Base-by-base conservation (phyloP, 805 yeast genomes). In the Wickerhamiella shivajii region DNA sequence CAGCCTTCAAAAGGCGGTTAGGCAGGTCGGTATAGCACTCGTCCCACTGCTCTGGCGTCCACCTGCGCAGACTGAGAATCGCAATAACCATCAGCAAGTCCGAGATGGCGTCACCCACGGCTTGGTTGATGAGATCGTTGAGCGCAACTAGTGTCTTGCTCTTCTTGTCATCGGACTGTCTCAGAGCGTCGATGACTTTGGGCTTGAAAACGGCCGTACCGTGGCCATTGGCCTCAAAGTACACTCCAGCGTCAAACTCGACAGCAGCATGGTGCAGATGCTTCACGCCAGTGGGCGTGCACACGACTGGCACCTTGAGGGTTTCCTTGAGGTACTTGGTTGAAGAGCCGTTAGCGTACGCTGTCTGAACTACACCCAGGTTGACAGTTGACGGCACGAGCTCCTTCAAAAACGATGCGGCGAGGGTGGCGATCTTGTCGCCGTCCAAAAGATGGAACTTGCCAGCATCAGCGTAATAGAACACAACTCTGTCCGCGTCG, bases 181-280 rank as follows among this genome's bases (percentile, higher is more conserved):
- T 46, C n/a, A 61, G 51, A 20, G 51, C 46, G 16, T 55, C 55
- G 36, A 71, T 39, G 31, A 63, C 69, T 10, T 58, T 53, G 1
- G 70, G 64, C 4, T 80, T 71, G 52, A 90, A 90, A 14, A 83
- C 63, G 5, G 87, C 93, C 0, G 98, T 90, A 10, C 98, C 98
- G 52, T 90, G 98, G n/a, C 98, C 98, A 52, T 90, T 90, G 34
- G 98, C 98, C 60, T 90, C 98, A 47, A 90, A 90, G 57, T 90
- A 90, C 11, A 90, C 74, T 17, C 98, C 98, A 40, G 87, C 67
- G 49, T 84, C 97, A 50, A 69, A 90, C 27, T 71, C 66, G 39
- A 67, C 71, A 1, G 93, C 90, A 32, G 84, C 93, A 50, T 87
- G 96, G 53, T 90, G 98, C 42, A 90, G 62, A 58, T 90, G 93